These are phyloP conservation scores for Fusarium marasasianum DNA, from an alignment of 2,329 filamentous ascomycete species.

Conservation along the genomic window DNA sequence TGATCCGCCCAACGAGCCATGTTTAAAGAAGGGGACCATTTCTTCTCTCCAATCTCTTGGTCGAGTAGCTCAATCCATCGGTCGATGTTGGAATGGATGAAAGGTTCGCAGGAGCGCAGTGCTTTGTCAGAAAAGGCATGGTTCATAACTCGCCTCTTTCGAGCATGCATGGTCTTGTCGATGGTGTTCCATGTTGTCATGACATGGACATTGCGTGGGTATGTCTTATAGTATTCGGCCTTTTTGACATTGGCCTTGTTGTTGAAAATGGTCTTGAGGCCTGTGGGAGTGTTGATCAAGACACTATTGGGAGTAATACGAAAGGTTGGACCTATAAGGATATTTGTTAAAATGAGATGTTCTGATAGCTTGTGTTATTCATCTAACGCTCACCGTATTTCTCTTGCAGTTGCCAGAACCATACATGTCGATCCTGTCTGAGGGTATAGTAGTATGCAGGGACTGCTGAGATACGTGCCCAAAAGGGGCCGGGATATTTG, in stretches of 20 bases:
- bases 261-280: constrained; percentile 30
- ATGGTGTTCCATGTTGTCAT: constrained; percentile 33
- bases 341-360: not conserved
- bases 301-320: constrained; percentile 32
- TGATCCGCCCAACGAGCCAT: constrained; percentile 33
- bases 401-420: constrained; percentile 28
- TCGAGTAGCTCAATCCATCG: constrained; percentile 23
- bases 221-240: constrained; percentile 33
- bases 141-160: constrained; percentile 30
- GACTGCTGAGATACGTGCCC: constrained; percentile 54
- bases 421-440: constrained; percentile 32
- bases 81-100: constrained; percentile 22
- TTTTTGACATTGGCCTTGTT: constrained; percentile 36
- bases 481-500: constrained; percentile 64
- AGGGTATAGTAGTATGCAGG: constrained; percentile 32
- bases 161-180: constrained; percentile 29
- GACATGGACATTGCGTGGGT: constrained; percentile 19
- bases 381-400: constrained; percentile 21
- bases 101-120: constrained; percentile 18
- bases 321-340: constrained; percentile 22
- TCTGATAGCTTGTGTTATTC: not conserved
- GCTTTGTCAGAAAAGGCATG: constrained; percentile 34
- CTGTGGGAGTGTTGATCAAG: constrained; percentile 31
- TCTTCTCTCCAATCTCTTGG: constrained; percentile 9
- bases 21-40: constrained; percentile 17